phyloP scores from a whole-genome alignment of 1,284 basidiomycete species.

The Cutaneotrichosporon arboriforme region DNA sequence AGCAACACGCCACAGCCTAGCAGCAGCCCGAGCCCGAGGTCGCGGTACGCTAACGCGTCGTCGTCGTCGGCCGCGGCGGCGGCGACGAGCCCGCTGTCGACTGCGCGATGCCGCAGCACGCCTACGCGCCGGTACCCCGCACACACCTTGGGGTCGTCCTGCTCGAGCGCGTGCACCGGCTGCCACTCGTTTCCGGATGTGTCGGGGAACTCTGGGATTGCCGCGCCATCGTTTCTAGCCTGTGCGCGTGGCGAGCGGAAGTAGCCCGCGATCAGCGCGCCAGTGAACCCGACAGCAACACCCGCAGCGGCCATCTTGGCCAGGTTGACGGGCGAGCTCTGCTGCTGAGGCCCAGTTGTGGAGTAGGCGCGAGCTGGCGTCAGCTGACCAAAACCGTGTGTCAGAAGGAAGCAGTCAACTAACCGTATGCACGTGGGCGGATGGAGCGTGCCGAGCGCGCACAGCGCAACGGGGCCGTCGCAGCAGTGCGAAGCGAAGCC shows the following conservation, averaged over 20 bases:
- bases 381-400: neutral
- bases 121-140: constrained; percentile 1
- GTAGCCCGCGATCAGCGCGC: constrained; percentile 9
- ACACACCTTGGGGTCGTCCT: constrained; percentile 45
- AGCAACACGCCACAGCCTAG: constrained; percentile 14
- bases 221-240: constrained; percentile 26
- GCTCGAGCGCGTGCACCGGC: constrained; percentile 38
- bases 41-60: constrained; percentile 3
- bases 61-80: neutral
- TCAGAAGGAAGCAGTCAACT: neutral
- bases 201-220: constrained; percentile 29
- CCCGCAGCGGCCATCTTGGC: constrained; percentile 7
- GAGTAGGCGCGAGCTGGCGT: constrained; percentile 8
- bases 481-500: neutral
- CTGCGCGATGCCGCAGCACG: neutral
- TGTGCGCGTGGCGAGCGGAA: constrained; percentile 1
- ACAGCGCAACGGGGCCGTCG: constrained; percentile 7
- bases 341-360: neutral
- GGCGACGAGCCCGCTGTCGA: neutral
- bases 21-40: constrained; percentile 1
- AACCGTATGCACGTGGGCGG: constrained; percentile 5
- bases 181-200: constrained; percentile 32
- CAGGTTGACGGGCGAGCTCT: neutral
- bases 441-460: constrained; percentile 5
- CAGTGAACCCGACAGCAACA: constrained; percentile 10